These are phyloP conservation scores for Ascoidea rubescens DNA, from an alignment of 805 yeast genomes.

Conservation along the genomic window DNA sequence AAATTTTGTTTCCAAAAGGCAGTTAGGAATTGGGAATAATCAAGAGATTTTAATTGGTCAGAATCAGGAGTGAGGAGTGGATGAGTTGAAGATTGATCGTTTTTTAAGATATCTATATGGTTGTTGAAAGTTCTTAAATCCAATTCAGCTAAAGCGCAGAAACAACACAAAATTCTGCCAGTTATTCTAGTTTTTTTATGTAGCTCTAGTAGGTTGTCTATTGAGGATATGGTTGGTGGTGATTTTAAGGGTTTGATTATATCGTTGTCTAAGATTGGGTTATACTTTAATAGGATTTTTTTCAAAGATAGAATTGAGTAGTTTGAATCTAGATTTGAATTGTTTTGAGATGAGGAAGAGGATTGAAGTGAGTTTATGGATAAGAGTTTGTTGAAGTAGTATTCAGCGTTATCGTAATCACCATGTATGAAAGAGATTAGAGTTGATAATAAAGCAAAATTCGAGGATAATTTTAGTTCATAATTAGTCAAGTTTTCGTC, in stretches of 20 bases:
- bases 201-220: slow-evolving; percentile 15
- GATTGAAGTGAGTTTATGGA: background rate
- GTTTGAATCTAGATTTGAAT: background rate
- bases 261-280: slow-evolving; percentile 14
- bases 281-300: slow-evolving; percentile 10
- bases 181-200: slow-evolving; percentile 18
- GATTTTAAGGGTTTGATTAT: slow-evolving; percentile 1
- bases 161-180: slow-evolving; percentile 20
- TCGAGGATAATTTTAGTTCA: slow-evolving; percentile 3
- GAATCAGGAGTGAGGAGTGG: too few relatives aligned
- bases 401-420: slow-evolving; percentile 9
- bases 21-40: too few relatives aligned
- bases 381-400: slow-evolving; percentile 3
- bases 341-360: background rate
- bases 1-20: slow-evolving; percentile 13
- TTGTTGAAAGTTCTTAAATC: slow-evolving; percentile 7
- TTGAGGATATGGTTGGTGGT: slow-evolving; percentile 3
- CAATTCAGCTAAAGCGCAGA: slow-evolving; percentile 21
- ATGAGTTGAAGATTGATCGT: background rate
- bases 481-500: background rate
- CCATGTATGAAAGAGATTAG: slow-evolving; percentile 15
- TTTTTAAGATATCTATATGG: slow-evolving; percentile 10
- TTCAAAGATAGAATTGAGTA: slow-evolving; percentile 2
- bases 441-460: slow-evolving; percentile 11
- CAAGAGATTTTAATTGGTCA: too few relatives aligned